A percentile compares a stretch with the other conserved stretches of the same genome.
Conservation (phyloP, 2,329 filamentous ascomycete species). For the Aspergillus ochraceoroseus region DNA sequence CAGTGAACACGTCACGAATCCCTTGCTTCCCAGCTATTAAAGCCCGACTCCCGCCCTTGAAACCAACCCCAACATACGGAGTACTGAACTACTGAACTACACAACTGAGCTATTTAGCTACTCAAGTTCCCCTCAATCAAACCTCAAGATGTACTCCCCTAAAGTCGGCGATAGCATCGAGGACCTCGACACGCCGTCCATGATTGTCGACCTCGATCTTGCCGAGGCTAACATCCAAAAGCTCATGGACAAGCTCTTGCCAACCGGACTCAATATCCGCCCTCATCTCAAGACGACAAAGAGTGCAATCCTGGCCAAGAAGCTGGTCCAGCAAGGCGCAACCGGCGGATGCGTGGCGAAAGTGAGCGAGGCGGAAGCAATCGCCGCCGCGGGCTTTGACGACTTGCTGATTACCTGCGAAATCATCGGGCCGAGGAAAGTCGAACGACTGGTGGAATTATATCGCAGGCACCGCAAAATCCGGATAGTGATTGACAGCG, state of each 20-base stretch:
- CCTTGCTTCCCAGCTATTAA: too few species aligned
- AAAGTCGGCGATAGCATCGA: slow-evolving; percentile 43
- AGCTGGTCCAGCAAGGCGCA: slow-evolving; percentile 46
- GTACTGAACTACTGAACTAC: too few species aligned
- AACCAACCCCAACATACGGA: too few species aligned
- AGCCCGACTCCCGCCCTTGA: too few species aligned
- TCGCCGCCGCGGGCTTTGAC: slow-evolving; percentile 44
- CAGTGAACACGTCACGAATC: too few species aligned
- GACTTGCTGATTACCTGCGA: slow-evolving; percentile 52
- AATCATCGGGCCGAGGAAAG: slow-evolving; percentile 47
- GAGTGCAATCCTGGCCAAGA: slow-evolving; percentile 44
- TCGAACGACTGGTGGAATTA: slow-evolving; percentile 45
- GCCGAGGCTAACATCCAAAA: slow-evolving; percentile 51
- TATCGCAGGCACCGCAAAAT: slow-evolving; percentile 38
- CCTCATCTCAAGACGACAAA: slow-evolving; percentile 55
- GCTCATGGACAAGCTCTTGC: slow-evolving; percentile 45
- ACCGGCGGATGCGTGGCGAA: slow-evolving; percentile 52
- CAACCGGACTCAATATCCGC: slow-evolving; percentile 45
- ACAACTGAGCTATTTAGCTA: too few species aligned
- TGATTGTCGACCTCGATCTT: slow-evolving; percentile 52
- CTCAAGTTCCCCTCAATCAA: too few species aligned
- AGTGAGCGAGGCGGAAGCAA: slow-evolving; percentile 46
- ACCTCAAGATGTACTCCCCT: slow-evolving; percentile 38
- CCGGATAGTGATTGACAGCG: slow-evolving; percentile 49
- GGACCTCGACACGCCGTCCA: slow-evolving; percentile 52